phyloP scores from a whole-genome alignment of 108 stramenopile species.

The Schizochytrium sp. region DNA sequence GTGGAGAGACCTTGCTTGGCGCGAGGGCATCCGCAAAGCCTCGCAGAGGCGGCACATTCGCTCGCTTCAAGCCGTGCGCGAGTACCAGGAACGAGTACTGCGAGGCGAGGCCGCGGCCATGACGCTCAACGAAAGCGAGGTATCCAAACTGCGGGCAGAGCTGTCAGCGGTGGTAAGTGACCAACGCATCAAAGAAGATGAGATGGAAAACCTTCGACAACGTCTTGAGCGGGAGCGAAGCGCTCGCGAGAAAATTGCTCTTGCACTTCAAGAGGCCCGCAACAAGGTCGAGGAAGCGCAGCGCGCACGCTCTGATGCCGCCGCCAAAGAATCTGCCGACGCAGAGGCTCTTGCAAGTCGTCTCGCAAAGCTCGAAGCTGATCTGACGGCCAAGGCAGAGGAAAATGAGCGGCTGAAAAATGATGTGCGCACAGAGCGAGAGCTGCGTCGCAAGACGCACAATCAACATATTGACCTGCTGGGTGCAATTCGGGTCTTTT shows the following conservation, averaged over 20 bases:
- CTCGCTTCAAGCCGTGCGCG: not conserved
- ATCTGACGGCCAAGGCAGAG: not conserved
- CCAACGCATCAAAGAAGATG: not conserved
- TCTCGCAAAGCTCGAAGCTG: not conserved
- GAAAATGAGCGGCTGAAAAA: not conserved
- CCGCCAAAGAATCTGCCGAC: not conserved
- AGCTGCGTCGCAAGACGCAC: conserved; percentile 12
- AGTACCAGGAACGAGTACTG: not conserved
- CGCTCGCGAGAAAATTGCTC: not conserved
- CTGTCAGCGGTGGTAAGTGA: not conserved
- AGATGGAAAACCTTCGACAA: not conserved
- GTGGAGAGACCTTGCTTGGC: not conserved
- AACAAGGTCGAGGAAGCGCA: not conserved
- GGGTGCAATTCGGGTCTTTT: not conserved
- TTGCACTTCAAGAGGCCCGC: not conserved
- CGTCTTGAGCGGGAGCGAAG: not conserved
- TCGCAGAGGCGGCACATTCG: not conserved
- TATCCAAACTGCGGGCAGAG: not conserved
- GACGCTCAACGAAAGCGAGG: not conserved
- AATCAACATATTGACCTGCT: not conserved
- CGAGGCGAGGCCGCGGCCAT: not conserved
- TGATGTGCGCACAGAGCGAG: not conserved
- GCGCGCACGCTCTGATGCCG: not conserved
- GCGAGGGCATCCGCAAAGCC: conserved; percentile 4
- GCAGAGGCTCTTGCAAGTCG: not conserved